These are phyloP conservation scores for Aspergillus quadrilineatus DNA, from an alignment of 2,329 filamentous ascomycete genomes.

Conservation along the genomic window DNA sequence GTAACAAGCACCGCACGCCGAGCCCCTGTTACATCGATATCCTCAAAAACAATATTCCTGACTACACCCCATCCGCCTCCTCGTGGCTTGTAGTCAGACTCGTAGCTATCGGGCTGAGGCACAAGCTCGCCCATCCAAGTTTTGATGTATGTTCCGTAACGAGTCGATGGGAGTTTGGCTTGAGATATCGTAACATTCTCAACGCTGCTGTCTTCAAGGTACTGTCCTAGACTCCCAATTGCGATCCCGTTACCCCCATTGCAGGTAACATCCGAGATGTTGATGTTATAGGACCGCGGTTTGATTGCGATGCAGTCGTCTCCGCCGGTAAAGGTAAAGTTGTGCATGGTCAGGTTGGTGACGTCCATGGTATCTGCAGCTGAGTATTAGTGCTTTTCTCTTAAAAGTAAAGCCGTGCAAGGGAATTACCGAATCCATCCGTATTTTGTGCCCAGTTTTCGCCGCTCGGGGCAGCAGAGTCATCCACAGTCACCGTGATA, in stretches of 20 bases:
- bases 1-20: conserved; percentile 47
- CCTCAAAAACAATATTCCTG: conserved; percentile 52
- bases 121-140: conserved; percentile 55
- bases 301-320: conserved; percentile 64
- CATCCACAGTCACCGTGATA: conserved; percentile 53
- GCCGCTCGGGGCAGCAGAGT: conserved; percentile 51
- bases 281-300: conserved; percentile 60
- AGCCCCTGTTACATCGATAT: conserved; percentile 52
- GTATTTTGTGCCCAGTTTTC: conserved; percentile 59
- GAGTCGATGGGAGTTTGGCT: conserved; percentile 46
- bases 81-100: conserved; percentile 49
- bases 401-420: not conserved
- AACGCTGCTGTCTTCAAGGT: conserved; percentile 55
- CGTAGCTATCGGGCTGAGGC: conserved; percentile 47
- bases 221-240: conserved; percentile 55
- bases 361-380: conserved; percentile 54
- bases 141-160: conserved; percentile 56
- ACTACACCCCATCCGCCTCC: conserved; percentile 58
- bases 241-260: conserved; percentile 55
- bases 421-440: conserved; percentile 50
- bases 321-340: conserved; percentile 57
- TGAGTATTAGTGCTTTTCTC: not conserved
- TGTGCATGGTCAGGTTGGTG: conserved; percentile 50
- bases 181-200: conserved; percentile 51
- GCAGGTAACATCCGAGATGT: conserved; percentile 55